A percentile compares a stretch with the other conserved stretches of the same genome.
These are phyloP conservation scores for Saxophila tyrrhenica DNA, from an alignment of 495 filamentous ascomycete species.

Conservation along the genomic window DNA sequence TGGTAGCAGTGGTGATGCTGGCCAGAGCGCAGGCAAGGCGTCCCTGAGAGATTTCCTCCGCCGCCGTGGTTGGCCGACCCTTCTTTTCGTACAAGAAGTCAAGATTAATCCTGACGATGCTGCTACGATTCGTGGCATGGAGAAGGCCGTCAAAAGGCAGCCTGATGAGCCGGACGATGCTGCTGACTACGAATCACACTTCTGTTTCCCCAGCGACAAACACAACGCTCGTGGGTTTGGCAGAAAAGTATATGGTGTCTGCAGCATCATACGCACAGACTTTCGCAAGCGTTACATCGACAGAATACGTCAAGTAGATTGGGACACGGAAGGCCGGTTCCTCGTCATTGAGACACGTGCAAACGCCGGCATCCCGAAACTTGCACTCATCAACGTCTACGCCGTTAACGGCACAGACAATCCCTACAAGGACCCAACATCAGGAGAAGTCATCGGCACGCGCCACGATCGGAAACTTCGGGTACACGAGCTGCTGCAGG, in stretches of 20 bases:
- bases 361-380: constrained; percentile 3
- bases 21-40: constrained; percentile 3
- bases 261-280: constrained; percentile 36
- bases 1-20: background rate
- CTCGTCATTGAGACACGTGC: constrained; percentile 29
- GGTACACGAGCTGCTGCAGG: constrained; percentile 34
- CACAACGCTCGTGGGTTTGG: constrained; percentile 39
- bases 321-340: constrained; percentile 44
- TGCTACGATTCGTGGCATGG: constrained; percentile 26
- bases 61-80: constrained; percentile 36
- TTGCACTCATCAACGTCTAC: constrained; percentile 40
- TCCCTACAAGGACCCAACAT: constrained; percentile 32
- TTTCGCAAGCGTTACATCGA: constrained; percentile 19
- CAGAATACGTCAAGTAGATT: constrained; percentile 28
- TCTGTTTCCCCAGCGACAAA: constrained; percentile 37
- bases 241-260: constrained; percentile 42
- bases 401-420: constrained; percentile 41
- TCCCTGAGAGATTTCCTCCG: constrained; percentile 35
- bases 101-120: constrained; percentile 35
- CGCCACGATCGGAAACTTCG: constrained; percentile 39
- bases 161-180: constrained; percentile 1
- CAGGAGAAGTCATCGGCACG: constrained; percentile 32
- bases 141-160: constrained; percentile 26
- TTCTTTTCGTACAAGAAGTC: constrained; percentile 43
- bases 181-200: constrained; percentile 33